phyloP scores from a whole-genome alignment of 1,284 basidiomycete genomes.

The Cutaneotrichosporon sp. region DNA sequence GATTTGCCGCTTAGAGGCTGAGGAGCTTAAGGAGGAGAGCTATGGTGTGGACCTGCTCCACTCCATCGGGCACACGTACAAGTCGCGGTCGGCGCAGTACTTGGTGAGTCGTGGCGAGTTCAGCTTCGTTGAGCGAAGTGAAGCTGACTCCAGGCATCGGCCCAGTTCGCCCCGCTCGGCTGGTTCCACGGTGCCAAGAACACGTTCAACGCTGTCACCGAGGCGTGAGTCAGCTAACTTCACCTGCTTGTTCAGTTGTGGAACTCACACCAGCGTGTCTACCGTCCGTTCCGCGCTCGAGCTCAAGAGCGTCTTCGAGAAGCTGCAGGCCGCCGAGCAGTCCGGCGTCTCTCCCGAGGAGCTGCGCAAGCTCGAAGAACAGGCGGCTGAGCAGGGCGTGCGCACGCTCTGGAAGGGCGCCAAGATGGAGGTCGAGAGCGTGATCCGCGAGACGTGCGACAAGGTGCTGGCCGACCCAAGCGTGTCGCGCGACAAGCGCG shows the following conservation, averaged over 20 bases:
- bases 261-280: conserved; percentile 65
- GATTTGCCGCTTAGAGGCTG: conserved; percentile 78
- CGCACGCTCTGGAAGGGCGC: conserved; percentile 82
- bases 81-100: conserved; percentile 68
- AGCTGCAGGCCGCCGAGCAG: conserved; percentile 88
- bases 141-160: conserved; percentile 61
- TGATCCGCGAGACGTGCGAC: conserved; percentile 92
- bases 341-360: conserved; percentile 84
- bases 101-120: conserved; percentile 28
- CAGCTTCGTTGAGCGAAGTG: background rate
- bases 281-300: conserved; percentile 67
- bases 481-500: conserved; percentile 61
- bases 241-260: background rate
- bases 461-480: conserved; percentile 64
- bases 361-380: conserved; percentile 87
- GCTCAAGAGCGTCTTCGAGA: conserved; percentile 92
- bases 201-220: conserved; percentile 89
- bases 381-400: conserved; percentile 91
- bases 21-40: conserved; percentile 86
- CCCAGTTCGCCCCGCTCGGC: conserved; percentile 56
- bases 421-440: conserved; percentile 60
- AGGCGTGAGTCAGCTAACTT: conserved; percentile 66
- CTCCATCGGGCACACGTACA: conserved; percentile 87
- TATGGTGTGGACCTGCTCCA: conserved; percentile 92
- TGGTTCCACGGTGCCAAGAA: conserved; percentile 95